Percentiles rank a stretch among this genome's conserved stretches.
These are phyloP conservation scores for Lycium barbarum DNA, from an alignment of 257 asterid species.

Conservation along the genomic window DNA sequence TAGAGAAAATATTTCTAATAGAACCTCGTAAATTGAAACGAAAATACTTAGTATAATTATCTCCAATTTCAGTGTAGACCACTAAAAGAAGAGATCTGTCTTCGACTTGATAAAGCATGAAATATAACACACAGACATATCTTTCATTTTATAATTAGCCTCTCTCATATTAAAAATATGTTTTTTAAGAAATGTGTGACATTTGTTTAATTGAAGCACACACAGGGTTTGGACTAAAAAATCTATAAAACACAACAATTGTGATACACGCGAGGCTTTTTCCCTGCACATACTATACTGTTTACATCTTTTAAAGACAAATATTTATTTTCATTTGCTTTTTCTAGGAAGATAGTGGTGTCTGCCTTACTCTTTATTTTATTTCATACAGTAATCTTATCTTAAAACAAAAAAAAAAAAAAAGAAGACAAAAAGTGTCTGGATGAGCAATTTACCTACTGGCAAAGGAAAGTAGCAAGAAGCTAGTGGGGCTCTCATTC, in stretches of 20 bases:
- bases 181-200: background rate
- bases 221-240: background rate
- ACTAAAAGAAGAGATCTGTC: background rate
- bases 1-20: too few relatives aligned
- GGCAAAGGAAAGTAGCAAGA: conserved; percentile 15
- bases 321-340: background rate
- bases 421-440: background rate
- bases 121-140: background rate
- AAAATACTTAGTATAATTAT: too few relatives aligned
- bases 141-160: background rate
- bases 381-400: background rate
- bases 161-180: background rate
- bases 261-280: conserved; percentile 4
- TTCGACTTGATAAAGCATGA: background rate
- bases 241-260: background rate
- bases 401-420: background rate
- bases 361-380: background rate
- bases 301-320: background rate
- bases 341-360: background rate
- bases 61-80: background rate
- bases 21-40: too few relatives aligned
- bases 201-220: background rate
- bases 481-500: background rate
- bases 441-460: background rate
- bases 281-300: background rate